A percentile compares a stretch with the other conserved stretches of the same genome.
Evolutionary conservation across 1,284 basidiomycete species (phyloP).

Genomic region (Stygiomarasmius scandens): DNA sequence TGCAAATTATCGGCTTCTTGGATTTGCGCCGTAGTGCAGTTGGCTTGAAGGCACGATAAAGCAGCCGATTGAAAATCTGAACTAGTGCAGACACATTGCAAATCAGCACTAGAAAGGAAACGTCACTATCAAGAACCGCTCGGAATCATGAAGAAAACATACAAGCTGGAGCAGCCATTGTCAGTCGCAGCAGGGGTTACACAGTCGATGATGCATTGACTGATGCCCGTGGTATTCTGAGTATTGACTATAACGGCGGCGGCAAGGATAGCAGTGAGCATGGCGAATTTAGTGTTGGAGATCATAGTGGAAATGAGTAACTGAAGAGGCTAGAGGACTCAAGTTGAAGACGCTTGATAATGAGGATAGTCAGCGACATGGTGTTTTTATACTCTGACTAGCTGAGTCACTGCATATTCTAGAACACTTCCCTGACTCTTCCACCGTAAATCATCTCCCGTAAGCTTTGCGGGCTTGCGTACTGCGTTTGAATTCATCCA

Average conservation of each 20-base stretch:
- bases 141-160: background rate
- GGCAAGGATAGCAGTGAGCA: background rate
- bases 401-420: too few relatives aligned
- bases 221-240: background rate
- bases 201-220: background rate
- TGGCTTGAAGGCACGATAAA: background rate
- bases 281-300: background rate
- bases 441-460: too few relatives aligned
- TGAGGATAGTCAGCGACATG: too few relatives aligned
- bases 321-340: too few relatives aligned
- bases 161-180: background rate
- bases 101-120: background rate
- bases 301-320: too few relatives aligned
- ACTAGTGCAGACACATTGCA: conserved; percentile 2
- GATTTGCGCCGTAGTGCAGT: background rate
- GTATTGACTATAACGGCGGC: background rate
- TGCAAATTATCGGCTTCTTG: background rate
- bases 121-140: background rate
- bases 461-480: too few relatives aligned
- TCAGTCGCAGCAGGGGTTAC: background rate
- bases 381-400: too few relatives aligned
- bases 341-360: too few relatives aligned
- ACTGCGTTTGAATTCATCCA: too few relatives aligned
- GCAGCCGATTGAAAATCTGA: background rate
- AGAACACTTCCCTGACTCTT: too few relatives aligned